These are phyloP conservation scores for Aspergillus pseudotamarii DNA, from an alignment of 2,329 filamentous ascomycete species.

Conservation along the genomic window DNA sequence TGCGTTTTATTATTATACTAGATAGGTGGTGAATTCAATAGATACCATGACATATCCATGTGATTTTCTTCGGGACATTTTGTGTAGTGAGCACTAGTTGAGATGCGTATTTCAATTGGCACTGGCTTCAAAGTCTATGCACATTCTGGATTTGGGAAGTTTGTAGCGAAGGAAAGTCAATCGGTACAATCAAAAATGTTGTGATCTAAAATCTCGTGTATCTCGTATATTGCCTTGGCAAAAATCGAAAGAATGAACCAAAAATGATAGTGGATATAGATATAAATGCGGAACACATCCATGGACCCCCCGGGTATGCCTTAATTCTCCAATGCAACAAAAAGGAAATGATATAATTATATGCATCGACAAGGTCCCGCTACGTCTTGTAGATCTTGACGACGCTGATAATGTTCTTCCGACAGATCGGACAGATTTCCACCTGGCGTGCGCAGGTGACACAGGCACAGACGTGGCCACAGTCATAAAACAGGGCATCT, in stretches of 20 bases:
- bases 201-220: neutral
- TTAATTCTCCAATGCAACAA: conserved; percentile 18
- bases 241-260: neutral
- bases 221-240: neutral
- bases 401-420: conserved; percentile 58
- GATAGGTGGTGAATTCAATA: conserved; percentile 15
- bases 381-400: conserved; percentile 59
- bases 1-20: neutral
- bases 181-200: neutral
- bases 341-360: neutral
- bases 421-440: conserved; percentile 63
- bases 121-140: neutral
- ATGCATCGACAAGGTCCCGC: neutral
- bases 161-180: neutral
- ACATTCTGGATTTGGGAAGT: neutral
- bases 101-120: neutral
- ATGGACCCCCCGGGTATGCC: conserved; percentile 24
- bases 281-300: neutral
- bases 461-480: conserved; percentile 65
- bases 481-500: conserved; percentile 64
- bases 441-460: conserved; percentile 61
- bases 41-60: conserved; percentile 12
- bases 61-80: neutral
- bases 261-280: no score
- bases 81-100: neutral